These are phyloP conservation scores for Calonectria pauciramosa DNA, from an alignment of 2,329 filamentous ascomycete genomes.

Conservation along the genomic window DNA sequence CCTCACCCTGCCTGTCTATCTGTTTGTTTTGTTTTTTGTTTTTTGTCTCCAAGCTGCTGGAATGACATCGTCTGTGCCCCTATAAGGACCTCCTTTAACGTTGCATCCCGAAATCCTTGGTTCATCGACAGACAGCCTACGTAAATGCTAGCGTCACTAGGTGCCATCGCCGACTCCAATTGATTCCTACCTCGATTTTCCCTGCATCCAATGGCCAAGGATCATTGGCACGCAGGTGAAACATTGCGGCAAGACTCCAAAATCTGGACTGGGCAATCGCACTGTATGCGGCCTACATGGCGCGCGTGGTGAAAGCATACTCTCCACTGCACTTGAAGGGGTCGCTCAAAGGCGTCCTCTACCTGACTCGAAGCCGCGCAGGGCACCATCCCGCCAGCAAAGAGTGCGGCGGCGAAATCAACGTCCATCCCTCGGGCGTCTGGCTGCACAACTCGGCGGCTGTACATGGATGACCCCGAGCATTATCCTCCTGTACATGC, in stretches of 20 bases:
- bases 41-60: neutral
- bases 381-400: neutral
- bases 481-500: conserved; percentile 9
- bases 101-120: conserved; percentile 11
- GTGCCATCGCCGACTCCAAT: conserved; percentile 1
- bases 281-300: conserved; percentile 18
- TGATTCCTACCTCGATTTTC: neutral
- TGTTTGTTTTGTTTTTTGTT: neutral
- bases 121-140: conserved; percentile 9
- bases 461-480: neutral
- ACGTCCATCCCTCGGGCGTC: neutral
- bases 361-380: conserved; percentile 21
- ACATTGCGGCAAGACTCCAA: neutral
- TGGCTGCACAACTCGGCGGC: neutral
- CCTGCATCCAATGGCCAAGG: neutral
- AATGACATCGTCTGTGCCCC: conserved; percentile 23
- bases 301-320: conserved; percentile 12
- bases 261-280: conserved; percentile 1
- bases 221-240: conserved; percentile 1
- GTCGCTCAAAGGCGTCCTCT: neutral
- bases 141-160: neutral
- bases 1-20: neutral
- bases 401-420: neutral
- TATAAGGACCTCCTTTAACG: conserved; percentile 16
- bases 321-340: conserved; percentile 13